These are phyloP conservation scores for Hydnomerulius pinastri DNA, from an alignment of 768 basidiomycete genomes.

Conservation along the genomic window DNA sequence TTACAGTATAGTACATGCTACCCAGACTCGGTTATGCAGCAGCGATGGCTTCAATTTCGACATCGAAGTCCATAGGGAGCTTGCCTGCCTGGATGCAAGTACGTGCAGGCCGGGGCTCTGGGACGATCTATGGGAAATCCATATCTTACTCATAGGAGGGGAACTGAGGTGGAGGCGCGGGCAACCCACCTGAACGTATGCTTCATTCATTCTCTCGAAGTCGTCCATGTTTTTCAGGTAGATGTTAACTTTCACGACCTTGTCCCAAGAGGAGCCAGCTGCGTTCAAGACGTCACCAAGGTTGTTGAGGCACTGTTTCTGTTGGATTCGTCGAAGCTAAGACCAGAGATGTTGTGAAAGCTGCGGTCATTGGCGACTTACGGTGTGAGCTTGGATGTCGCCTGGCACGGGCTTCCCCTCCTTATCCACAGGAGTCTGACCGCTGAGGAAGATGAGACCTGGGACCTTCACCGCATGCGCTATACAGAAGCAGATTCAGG, in stretches of 20 bases:
- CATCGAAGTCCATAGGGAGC: conserved; percentile 67
- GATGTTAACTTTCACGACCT: conserved; percentile 58
- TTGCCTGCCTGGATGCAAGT: conserved; percentile 76
- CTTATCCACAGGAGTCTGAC: conserved; percentile 54
- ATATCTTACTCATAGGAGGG: background rate
- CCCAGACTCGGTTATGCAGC: conserved; percentile 20
- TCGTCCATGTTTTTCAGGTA: conserved; percentile 64
- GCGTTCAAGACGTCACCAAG: conserved; percentile 53
- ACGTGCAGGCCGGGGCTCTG: conserved; percentile 66
- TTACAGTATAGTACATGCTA: background rate
- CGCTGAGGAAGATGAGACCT: conserved; percentile 62
- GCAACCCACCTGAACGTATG: conserved; percentile 50
- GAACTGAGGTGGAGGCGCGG: background rate
- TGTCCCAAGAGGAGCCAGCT: conserved; percentile 61
- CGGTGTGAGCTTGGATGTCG: conserved; percentile 63
- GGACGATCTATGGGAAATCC: conserved; percentile 38
- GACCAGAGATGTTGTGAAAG: background rate
- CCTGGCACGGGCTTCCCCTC: conserved; percentile 52
- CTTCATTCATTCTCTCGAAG: conserved; percentile 56
- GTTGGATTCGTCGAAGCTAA: conserved; percentile 3
- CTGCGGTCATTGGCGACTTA: conserved; percentile 26
- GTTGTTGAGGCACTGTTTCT: conserved; percentile 62
- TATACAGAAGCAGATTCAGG: conserved; percentile 17
- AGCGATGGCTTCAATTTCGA: conserved; percentile 77
- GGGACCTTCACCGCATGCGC: conserved; percentile 60